phyloP scores from a whole-genome alignment of 23 red algal genomes.

The Gracilariopsis chorda region DNA sequence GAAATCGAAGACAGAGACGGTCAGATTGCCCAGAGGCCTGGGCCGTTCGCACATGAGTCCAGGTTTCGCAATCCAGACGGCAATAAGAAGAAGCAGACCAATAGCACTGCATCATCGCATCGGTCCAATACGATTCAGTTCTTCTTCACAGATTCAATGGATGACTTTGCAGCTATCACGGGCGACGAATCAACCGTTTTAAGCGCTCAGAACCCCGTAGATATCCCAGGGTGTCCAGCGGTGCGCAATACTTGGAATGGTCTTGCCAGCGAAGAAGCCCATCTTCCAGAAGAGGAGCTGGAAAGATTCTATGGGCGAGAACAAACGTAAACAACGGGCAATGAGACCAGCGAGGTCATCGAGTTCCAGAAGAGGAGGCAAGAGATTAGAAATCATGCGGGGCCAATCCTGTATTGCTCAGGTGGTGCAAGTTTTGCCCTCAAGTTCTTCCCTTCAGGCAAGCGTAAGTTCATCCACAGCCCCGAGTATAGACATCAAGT shows the following conservation, averaged over 20 bases:
- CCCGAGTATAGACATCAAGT: not conserved
- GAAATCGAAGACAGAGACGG: no score
- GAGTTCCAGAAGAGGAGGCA: conserved; percentile 48
- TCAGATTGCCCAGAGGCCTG: no score
- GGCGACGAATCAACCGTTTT: not conserved
- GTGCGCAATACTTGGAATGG: not conserved
- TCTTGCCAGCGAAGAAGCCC: no score
- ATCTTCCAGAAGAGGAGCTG: not conserved
- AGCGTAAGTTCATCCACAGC: not conserved
- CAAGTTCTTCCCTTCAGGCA: not conserved
- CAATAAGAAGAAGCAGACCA: no score
- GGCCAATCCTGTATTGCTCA: not conserved
- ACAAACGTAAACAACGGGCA: conserved; percentile 39
- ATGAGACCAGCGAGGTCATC: conserved; percentile 20
- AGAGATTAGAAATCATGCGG: not conserved
- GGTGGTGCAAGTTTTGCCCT: not conserved
- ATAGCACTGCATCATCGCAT: no score
- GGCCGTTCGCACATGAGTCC: no score
- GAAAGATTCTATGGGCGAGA: conserved; percentile 33
- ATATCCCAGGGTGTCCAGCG: not conserved
- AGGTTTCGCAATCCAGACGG: no score
- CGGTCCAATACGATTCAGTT: no score
- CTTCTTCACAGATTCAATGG: not conserved
- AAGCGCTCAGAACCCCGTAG: not conserved
- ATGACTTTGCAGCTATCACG: not conserved